phyloP scores from a whole-genome alignment of 371 early-diverging fungal genomes.

The Apophysomyces sp. region DNA sequence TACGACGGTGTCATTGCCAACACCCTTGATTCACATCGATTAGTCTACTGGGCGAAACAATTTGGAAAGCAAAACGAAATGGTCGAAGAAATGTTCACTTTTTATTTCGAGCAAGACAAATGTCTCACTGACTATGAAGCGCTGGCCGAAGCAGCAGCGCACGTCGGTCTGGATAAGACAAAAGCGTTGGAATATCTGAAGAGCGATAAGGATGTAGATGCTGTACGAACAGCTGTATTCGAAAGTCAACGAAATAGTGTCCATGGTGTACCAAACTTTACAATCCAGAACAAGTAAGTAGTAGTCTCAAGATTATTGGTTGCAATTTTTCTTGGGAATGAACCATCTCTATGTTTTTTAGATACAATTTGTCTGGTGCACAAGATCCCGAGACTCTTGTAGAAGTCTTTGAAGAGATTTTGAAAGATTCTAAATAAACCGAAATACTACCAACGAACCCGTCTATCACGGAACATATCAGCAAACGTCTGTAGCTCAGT shows the following conservation, averaged over 20 bases:
- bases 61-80: constrained; percentile 55
- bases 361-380: constrained; percentile 63
- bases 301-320: too few relatives aligned
- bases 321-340: background rate
- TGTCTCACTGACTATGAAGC: constrained; percentile 59
- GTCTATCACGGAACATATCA: constrained; percentile 30
- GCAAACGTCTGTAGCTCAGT: constrained; percentile 28
- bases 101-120: constrained; percentile 67
- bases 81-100: constrained; percentile 60
- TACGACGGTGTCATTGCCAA: constrained; percentile 65
- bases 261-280: constrained; percentile 70
- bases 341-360: constrained; percentile 5
- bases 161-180: constrained; percentile 57
- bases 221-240: constrained; percentile 40
- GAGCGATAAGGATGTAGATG: constrained; percentile 48
- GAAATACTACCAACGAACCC: constrained; percentile 33
- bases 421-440: background rate
- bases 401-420: constrained; percentile 47
- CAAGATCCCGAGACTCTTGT: constrained; percentile 61
- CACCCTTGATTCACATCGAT: constrained; percentile 68
- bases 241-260: constrained; percentile 41
- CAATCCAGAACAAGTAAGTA: constrained; percentile 57
- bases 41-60: constrained; percentile 57
- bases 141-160: constrained; percentile 55
- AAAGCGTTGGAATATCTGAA: constrained; percentile 49